phyloP scores from a whole-genome alignment of 768 basidiomycete species.

The Naganishia randhawae region DNA sequence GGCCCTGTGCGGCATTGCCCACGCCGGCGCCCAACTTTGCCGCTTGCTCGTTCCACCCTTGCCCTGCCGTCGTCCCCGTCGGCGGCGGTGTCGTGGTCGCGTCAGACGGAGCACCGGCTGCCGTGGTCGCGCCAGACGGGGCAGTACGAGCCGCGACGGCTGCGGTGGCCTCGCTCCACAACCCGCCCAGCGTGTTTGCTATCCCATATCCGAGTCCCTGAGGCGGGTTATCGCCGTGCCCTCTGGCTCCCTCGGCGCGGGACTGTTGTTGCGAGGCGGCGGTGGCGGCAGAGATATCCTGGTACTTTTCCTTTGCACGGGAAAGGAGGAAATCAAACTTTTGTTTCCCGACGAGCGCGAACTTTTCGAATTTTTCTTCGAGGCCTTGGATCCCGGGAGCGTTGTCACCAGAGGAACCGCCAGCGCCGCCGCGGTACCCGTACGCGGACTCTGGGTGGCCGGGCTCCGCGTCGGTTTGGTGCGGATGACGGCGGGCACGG shows the following conservation, averaged over 20 bases:
- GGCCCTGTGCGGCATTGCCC: slow-evolving; percentile 10
- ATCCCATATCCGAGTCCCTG: slow-evolving; percentile 20
- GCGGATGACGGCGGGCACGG: slow-evolving; percentile 35
- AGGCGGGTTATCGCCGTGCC: slow-evolving; percentile 3
- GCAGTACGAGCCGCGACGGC: slow-evolving; percentile 11
- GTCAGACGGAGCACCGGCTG: too few species aligned
- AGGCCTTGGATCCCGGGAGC: slow-evolving; percentile 26
- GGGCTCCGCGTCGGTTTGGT: not conserved
- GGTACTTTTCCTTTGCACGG: slow-evolving; percentile 43
- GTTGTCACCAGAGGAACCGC: not conserved
- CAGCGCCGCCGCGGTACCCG: slow-evolving; percentile 21
- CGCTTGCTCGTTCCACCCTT: slow-evolving; percentile 1
- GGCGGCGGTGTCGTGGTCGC: too few species aligned
- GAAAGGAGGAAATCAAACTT: slow-evolving; percentile 46
- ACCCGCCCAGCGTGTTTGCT: slow-evolving; percentile 24
- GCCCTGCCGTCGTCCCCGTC: not conserved
- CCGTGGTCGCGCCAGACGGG: not conserved
- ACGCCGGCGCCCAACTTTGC: slow-evolving; percentile 9
- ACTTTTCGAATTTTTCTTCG: slow-evolving; percentile 45
- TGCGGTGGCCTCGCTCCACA: slow-evolving; percentile 27
- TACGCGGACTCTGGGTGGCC: slow-evolving; percentile 15
- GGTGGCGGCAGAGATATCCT: slow-evolving; percentile 34
- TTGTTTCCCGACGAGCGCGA: slow-evolving; percentile 47
- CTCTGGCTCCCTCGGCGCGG: slow-evolving; percentile 13
- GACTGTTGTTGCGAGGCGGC: slow-evolving; percentile 37